Percentiles rank a stretch among this genome's conserved stretches.
These are phyloP conservation scores for Chaetomium sp. DNA, from an alignment of 2,329 filamentous ascomycete species.

Conservation along the genomic window DNA sequence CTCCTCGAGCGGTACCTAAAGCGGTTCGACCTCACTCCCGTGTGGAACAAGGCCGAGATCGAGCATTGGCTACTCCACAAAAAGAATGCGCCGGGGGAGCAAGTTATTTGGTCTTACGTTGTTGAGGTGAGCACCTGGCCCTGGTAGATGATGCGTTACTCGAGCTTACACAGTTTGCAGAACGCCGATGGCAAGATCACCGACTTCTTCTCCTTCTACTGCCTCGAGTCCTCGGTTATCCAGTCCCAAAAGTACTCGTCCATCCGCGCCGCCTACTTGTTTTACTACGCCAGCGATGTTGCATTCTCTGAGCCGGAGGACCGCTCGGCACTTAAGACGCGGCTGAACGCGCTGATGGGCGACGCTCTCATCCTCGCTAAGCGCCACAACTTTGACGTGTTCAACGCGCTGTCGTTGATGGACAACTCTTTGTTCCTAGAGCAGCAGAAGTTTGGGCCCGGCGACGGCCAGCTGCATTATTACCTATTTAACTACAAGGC, in stretches of 20 bases:
- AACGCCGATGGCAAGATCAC: conserved; percentile 76
- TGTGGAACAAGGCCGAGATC: conserved; percentile 78
- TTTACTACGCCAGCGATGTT: conserved; percentile 89
- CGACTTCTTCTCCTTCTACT: conserved; percentile 97
- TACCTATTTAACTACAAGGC: conserved; percentile 98
- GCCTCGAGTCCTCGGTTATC: conserved; percentile 90
- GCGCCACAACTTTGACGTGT: conserved; percentile 83
- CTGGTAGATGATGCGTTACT: conserved; percentile 7
- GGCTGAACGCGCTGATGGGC: conserved; percentile 77
- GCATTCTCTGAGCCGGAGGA: conserved; percentile 64
- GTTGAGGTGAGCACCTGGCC: conserved; percentile 62
- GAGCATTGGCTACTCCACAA: conserved; percentile 85
- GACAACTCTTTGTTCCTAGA: conserved; percentile 94
- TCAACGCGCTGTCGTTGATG: conserved; percentile 91
- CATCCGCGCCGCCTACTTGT: conserved; percentile 90
- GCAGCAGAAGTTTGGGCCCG: conserved; percentile 90
- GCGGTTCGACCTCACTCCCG: conserved; percentile 81
- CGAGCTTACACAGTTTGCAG: conserved; percentile 38
- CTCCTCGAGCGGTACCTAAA: conserved; percentile 76
- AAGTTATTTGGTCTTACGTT: conserved; percentile 92
- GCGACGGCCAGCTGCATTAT: conserved; percentile 93
- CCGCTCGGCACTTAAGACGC: conserved; percentile 67
- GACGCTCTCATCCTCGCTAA: conserved; percentile 90
- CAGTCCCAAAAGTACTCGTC: conserved; percentile 74
- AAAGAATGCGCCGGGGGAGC: conserved; percentile 64